These are phyloP conservation scores for Strobilomyces confusus DNA, from an alignment of 768 basidiomycete species.

Conservation along the genomic window DNA sequence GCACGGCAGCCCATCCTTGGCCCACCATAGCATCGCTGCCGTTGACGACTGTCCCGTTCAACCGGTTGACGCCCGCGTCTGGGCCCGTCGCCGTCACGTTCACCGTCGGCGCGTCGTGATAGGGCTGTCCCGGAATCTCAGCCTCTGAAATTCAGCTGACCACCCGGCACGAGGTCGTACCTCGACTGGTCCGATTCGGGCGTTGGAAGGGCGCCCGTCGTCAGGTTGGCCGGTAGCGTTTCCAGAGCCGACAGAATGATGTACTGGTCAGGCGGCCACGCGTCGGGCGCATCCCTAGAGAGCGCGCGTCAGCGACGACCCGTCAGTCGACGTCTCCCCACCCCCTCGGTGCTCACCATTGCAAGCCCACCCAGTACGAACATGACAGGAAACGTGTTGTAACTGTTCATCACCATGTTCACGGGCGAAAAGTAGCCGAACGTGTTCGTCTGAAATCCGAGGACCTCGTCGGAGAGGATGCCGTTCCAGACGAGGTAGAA, in stretches of 20 bases:
- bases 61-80: constrained; percentile 55
- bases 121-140: constrained; percentile 65
- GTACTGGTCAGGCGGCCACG: constrained; percentile 86
- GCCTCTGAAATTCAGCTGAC: constrained; percentile 82
- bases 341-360: constrained; percentile 79
- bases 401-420: constrained; percentile 76
- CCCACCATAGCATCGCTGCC: constrained; percentile 58
- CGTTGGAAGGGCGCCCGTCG: constrained; percentile 51
- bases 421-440: constrained; percentile 71
- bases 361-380: constrained; percentile 71
- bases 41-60: constrained; percentile 55
- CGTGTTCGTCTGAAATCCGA: constrained; percentile 51
- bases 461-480: constrained; percentile 73
- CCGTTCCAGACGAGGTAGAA: constrained; percentile 88
- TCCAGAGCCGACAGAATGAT: constrained; percentile 75
- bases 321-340: no score
- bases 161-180: constrained; percentile 65
- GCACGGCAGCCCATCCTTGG: constrained; percentile 62
- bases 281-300: constrained; percentile 74
- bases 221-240: constrained; percentile 68
- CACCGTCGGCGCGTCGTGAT: constrained; percentile 31
- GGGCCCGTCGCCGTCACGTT: constrained; percentile 53
- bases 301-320: neutral
- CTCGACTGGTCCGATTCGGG: constrained; percentile 50
- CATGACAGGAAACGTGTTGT: constrained; percentile 80